Percentiles rank a stretch among this genome's conserved stretches.
Conservation (phyloP, 2,329 filamentous ascomycete genomes). For the Aspergillus ustus region DNA sequence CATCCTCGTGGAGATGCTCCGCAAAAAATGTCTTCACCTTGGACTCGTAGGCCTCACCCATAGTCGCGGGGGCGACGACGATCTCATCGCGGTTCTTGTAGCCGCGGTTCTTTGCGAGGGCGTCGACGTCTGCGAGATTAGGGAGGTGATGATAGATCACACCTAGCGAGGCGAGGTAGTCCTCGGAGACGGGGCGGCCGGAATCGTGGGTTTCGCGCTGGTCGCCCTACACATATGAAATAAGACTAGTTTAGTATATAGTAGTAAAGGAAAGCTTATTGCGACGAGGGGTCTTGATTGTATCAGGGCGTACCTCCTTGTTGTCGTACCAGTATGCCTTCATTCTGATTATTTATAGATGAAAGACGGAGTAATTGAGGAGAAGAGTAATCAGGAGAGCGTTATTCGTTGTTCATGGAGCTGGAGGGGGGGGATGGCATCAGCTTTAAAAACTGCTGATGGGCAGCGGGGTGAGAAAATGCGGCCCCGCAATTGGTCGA, state of each 20-base stretch:
- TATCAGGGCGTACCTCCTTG: constrained; percentile 54
- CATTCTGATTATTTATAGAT: constrained; percentile 53
- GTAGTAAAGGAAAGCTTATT: background rate
- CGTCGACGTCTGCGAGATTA: constrained; percentile 69
- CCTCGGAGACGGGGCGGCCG: constrained; percentile 67
- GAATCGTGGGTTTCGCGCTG: constrained; percentile 91
- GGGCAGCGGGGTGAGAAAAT: constrained; percentile 21
- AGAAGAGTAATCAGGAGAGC: background rate
- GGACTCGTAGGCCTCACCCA: constrained; percentile 86
- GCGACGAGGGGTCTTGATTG: constrained; percentile 9
- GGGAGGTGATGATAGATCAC: constrained; percentile 77
- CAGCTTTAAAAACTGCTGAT: constrained; percentile 15
- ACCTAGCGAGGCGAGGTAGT: constrained; percentile 73
- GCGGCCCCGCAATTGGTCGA: constrained; percentile 37
- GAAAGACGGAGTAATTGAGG: background rate
- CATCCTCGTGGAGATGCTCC: constrained; percentile 96
- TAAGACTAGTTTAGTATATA: background rate
- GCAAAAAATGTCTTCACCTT: constrained; percentile 94
- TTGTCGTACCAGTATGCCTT: constrained; percentile 75
- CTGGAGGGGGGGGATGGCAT: constrained; percentile 5
- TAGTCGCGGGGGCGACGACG: constrained; percentile 79
- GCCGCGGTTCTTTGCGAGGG: constrained; percentile 72
- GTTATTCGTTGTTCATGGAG: background rate
- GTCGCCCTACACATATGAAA: constrained; percentile 70
- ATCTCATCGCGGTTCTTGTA: constrained; percentile 98